Percentiles rank a stretch among this genome's conserved stretches.
Conservation (phyloP, 1,284 basidiomycete genomes). For the Athelia sp. region DNA sequence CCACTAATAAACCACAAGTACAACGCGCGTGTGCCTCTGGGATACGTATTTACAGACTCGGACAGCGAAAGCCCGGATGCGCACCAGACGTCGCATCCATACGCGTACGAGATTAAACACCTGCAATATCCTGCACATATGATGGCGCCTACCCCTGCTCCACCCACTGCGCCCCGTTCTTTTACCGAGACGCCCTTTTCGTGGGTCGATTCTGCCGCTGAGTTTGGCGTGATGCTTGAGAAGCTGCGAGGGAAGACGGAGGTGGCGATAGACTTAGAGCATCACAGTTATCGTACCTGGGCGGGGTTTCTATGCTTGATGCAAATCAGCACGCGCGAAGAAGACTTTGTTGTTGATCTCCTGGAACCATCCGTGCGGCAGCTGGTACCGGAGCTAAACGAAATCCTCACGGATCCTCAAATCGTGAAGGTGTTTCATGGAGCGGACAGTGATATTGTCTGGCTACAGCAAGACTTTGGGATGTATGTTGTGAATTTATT, state of each 20-base stretch:
- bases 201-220: constrained; percentile 62
- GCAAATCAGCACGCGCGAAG: constrained; percentile 84
- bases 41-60: constrained; percentile 43
- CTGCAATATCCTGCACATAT: constrained; percentile 66
- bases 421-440: constrained; percentile 95
- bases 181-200: constrained; percentile 71
- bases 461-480: constrained; percentile 96
- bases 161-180: constrained; percentile 45
- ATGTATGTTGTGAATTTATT: constrained; percentile 93
- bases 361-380: constrained; percentile 60
- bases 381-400: constrained; percentile 66
- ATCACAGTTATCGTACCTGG: constrained; percentile 86
- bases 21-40: constrained; percentile 76
- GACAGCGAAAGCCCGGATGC: constrained; percentile 22
- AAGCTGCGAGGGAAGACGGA: constrained; percentile 64
- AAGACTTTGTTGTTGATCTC: constrained; percentile 87
- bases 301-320: constrained; percentile 90
- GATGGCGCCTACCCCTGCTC: constrained; percentile 44
- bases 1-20: constrained; percentile 68
- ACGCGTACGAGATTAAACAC: constrained; percentile 76
- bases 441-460: constrained; percentile 90
- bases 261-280: constrained; percentile 92
- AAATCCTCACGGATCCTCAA: constrained; percentile 79
- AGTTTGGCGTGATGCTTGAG: constrained; percentile 63
- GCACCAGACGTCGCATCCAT: constrained; percentile 58